Base-by-base conservation (phyloP, 164 flowering plant species). In the Dillenia turbinata region DNA sequence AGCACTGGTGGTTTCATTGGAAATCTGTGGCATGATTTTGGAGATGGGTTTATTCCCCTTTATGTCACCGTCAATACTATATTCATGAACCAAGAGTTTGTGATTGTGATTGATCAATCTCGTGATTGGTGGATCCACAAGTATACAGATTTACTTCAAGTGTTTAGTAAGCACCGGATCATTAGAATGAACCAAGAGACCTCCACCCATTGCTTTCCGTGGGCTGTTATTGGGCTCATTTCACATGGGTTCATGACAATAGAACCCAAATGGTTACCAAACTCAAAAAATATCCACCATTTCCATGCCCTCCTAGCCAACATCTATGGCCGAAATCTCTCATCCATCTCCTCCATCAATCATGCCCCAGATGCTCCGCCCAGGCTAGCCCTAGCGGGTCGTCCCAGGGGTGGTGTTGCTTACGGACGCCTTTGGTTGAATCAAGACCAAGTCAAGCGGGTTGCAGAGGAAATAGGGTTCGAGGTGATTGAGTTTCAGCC, bases 71-170 rank as follows among this genome's bases (percentile, higher is more conserved):
- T 73, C 52, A 59, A 66, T 1, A 54, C 76, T 0, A 12, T 81
- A 24, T 66, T 67, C 44, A 54, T 53, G 3, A 52, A 67, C 13
- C 69, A 44, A 9, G 69, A 75, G 13, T 46, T 72, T 3, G 65
- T 78, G 54, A 73, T 79, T 9, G 85, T 81, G 56, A 14, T 87
- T 24, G 51, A 68, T 2, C 57, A 73, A 1, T 63, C 67, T 2
- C 62, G 43, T 10, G 59, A 70, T 22, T 80, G 86, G 88, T 87
- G 93, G 93, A 56, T 68, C 26, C 49, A 54, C 11, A 80, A 71
- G 77, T 87, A 85, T 44, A 59, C 33, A 1, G 77, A 78, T 0
- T 19, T 87, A 10, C 71, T 85, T 5, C 52, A n/a, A 2, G 59
- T 48, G 5, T 68, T 83, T 59, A 77, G 75, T 13, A 69, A 57